Conservation (phyloP, 768 basidiomycete genomes). For the Hygrocybe punicea region DNA sequence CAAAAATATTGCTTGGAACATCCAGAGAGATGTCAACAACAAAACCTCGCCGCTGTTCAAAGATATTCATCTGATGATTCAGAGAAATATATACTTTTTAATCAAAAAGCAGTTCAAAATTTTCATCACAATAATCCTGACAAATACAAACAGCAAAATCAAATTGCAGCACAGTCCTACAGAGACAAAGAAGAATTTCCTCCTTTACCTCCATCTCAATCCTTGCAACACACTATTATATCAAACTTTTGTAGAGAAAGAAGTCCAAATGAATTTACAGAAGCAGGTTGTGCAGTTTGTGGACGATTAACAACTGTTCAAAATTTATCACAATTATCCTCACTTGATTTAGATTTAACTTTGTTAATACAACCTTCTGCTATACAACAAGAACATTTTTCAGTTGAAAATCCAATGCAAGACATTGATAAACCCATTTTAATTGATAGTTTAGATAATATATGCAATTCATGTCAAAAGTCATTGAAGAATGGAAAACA, state of each 20-base stretch:
- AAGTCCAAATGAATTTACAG: not conserved
- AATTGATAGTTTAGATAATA: not conserved
- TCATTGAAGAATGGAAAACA: slow-evolving; percentile 30
- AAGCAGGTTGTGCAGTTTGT: not conserved
- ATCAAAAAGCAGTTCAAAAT: too few species aligned
- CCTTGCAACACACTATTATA: not conserved
- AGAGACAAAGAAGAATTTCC: not conserved
- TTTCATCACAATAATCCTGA: too few species aligned
- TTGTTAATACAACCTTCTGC: not conserved
- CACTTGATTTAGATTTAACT: not conserved
- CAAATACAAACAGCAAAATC: not conserved
- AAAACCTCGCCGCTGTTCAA: too few species aligned
- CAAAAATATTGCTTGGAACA: too few species aligned
- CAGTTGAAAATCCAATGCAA: not conserved
- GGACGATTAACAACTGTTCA: not conserved
- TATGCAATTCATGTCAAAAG: slow-evolving; percentile 17
- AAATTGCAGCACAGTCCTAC: not conserved
- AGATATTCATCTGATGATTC: too few species aligned
- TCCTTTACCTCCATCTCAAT: not conserved
- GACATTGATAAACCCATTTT: not conserved
- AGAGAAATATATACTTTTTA: too few species aligned
- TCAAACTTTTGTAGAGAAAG: not conserved
- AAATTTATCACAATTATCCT: not conserved
- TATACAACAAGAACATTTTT: not conserved
- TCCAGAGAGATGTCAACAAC: too few species aligned